Evolutionary conservation across 2,329 filamentous ascomycete species (phyloP).

Genomic region (Sclerotinia trifoliorum): DNA sequence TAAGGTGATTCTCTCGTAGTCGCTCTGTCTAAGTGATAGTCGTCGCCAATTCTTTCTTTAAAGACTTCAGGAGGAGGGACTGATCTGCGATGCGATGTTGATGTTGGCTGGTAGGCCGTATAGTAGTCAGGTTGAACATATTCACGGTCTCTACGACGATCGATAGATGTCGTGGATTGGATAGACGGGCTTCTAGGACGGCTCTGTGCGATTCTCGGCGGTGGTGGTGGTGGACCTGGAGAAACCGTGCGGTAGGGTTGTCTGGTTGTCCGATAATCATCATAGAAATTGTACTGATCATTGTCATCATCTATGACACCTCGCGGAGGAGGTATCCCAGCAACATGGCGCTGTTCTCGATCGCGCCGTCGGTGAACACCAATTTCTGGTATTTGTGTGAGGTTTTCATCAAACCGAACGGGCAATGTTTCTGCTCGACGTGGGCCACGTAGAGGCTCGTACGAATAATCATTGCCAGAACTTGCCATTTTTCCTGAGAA

Average conservation of each 20-base stretch:
- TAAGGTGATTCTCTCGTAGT: neutral
- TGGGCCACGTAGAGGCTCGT: slow-evolving; percentile 5
- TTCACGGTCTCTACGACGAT: neutral
- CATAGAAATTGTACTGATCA: neutral
- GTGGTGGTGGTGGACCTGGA: neutral
- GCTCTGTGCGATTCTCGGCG: too few species aligned
- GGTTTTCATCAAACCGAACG: slow-evolving; percentile 9
- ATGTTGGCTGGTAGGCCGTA: neutral
- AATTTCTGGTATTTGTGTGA: slow-evolving; percentile 1
- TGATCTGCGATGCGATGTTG: neutral
- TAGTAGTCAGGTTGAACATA: neutral
- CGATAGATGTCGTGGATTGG: neutral
- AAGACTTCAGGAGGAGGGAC: neutral
- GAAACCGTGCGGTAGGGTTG: neutral
- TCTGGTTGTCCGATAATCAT: neutral
- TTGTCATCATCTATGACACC: neutral
- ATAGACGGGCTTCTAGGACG: neutral
- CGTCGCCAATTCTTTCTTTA: neutral
- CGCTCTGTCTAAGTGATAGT: neutral
- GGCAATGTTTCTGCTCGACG: slow-evolving; percentile 5
- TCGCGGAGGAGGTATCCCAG: neutral
- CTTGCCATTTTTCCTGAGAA: neutral
- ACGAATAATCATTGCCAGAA: too few species aligned
- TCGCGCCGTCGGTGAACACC: neutral
- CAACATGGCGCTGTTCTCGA: neutral